Percentiles rank a stretch among this genome's conserved stretches.
phyloP scores from a whole-genome alignment of 495 filamentous ascomycete species.

The Aspergillus homomorphus region DNA sequence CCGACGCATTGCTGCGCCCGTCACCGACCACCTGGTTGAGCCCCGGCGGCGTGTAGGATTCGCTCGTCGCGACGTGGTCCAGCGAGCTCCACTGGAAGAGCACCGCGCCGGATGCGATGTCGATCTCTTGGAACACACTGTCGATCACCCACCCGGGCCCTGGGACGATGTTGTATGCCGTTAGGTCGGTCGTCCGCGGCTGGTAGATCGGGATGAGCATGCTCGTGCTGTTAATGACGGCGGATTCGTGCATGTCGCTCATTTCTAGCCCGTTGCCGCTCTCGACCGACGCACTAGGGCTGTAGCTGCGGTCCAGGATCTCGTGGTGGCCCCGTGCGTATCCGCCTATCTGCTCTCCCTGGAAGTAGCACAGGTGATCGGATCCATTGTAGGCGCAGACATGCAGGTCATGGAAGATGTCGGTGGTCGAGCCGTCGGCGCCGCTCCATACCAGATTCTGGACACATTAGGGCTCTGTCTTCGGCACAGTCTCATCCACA shows the following conservation, averaged over 20 bases:
- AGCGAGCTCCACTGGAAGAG: slow-evolving; percentile 44
- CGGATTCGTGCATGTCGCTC: slow-evolving; percentile 19
- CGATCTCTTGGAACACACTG: slow-evolving; percentile 40
- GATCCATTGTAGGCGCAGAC: neutral
- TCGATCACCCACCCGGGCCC: slow-evolving; percentile 28
- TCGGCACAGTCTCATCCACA: slow-evolving; percentile 4
- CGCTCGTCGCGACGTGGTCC: slow-evolving; percentile 31
- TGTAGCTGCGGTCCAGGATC: neutral
- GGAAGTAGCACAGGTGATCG: neutral
- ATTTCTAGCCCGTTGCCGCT: neutral
- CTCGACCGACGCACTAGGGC: neutral
- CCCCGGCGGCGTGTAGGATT: slow-evolving; percentile 18
- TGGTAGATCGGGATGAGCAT: slow-evolving; percentile 39
- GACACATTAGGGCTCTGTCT: neutral
- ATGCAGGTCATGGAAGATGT: slow-evolving; percentile 10
- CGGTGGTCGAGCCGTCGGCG: slow-evolving; percentile 8
- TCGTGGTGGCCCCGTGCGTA: neutral
- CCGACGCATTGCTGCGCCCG: neutral
- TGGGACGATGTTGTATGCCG: neutral
- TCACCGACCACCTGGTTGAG: slow-evolving; percentile 24
- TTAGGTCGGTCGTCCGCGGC: slow-evolving; percentile 37
- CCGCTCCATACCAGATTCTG: slow-evolving; percentile 8
- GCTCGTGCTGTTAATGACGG: neutral
- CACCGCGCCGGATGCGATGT: slow-evolving; percentile 38
- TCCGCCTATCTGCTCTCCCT: neutral